A percentile compares a stretch with the other conserved stretches of the same genome.
Evolutionary conservation across 1,139 yeast species (phyloP).

Genomic region (Magnusiomyces paraingens): DNA sequence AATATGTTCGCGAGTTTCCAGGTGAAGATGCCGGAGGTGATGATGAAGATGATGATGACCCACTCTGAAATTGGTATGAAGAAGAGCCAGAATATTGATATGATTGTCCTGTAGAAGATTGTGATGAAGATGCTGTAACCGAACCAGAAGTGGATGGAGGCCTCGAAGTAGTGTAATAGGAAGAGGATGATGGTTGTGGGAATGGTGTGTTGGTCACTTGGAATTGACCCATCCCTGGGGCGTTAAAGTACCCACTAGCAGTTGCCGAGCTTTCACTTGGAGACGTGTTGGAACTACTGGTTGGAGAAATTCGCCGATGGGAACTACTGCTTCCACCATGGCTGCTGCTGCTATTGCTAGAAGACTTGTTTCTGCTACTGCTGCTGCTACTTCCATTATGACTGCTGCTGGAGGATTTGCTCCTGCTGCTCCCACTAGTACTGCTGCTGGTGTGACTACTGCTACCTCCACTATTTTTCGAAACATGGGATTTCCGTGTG

Average conservation of each 20-base stretch:
- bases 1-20: neutral
- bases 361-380: neutral
- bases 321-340: neutral
- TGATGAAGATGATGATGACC: neutral
- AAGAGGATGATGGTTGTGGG: neutral
- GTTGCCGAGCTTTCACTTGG: neutral
- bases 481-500: conserved; percentile 1
- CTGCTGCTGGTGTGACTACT: neutral
- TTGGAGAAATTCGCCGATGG: neutral
- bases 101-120: neutral
- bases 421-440: neutral
- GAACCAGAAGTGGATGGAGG: neutral
- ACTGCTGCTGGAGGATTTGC: too few relatives aligned
- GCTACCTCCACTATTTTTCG: conserved; percentile 8
- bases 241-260: neutral
- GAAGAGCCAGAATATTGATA: neutral
- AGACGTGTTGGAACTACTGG: neutral
- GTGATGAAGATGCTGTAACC: neutral
- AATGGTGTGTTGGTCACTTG: neutral
- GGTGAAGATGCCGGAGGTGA: neutral
- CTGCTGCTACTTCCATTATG: neutral
- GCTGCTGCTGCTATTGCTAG: neutral
- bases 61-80: neutral
- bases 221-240: conserved; percentile 1
- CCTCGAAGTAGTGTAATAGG: neutral